Evolutionary conservation across 1,284 basidiomycete species (phyloP), one percentile per base, ranked within the genome.

Genomic region (Amylostereum chailletii): DNA sequence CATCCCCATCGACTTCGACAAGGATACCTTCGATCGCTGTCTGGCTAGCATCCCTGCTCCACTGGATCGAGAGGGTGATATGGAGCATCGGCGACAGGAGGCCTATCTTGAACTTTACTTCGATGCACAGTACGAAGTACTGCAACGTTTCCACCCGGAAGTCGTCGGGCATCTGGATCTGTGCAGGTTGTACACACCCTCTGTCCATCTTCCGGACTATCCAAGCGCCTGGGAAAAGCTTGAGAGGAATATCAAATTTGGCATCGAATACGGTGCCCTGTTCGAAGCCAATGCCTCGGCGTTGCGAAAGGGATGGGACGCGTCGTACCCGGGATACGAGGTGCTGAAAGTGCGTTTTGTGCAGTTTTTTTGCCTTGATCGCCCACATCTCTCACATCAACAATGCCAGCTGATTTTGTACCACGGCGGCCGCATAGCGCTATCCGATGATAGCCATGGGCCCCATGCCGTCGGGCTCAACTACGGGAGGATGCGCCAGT

Each of bases 391-490:
- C 45, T 45, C 42, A 50, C 11, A 47, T 51, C 44, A 26, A 34
- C 47, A 48, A 29, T 8, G 8, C 38, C 56, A 94, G 89, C 63
- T 89, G 11, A 90, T 98, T 52, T 58, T 80, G 9, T 60, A 71
- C 19, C 63, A 73, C 36, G 76, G 76, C 4, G 95, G 95, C 0
- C 77, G 81, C 27, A 76, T 98, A 51, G 82, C 87, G 26, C 74
- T 98, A 19, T 98, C 94, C 2, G 95, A 99, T 64, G 95, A 99
- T 66, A 95, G 94, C 50, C 95, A 99, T 61, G 93, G 93, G 0
- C 86, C 91, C 1, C 77, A 83, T 37, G 83, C 84, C 11, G 93
- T 99, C 41, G 95, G 91, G 0, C 71, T 94, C 48, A 94, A 97
- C 65, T 99, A 96, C 60, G 57, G 70, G 48, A 74, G 76, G 10